Evolutionary conservation across 2,329 filamentous ascomycete genomes (phyloP).

Genomic region (Calycina herbarum): DNA sequence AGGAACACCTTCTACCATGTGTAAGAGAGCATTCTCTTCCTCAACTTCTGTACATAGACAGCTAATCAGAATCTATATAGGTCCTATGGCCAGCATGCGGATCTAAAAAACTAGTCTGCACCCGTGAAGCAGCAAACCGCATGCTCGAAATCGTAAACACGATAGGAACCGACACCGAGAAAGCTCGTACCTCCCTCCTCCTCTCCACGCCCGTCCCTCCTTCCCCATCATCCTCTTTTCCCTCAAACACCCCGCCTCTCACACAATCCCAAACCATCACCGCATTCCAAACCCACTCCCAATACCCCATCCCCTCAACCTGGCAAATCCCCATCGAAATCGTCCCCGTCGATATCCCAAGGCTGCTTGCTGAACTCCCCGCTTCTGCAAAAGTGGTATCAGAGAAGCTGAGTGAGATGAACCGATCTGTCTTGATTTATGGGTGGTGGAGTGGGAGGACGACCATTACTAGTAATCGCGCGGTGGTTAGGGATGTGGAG

Average conservation of each 20-base stretch:
- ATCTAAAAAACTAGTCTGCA: conserved; percentile 57
- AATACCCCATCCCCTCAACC: conserved; percentile 52
- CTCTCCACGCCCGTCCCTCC: conserved; percentile 41
- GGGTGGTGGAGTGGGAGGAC: conserved; percentile 61
- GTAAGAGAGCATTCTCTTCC: conserved; percentile 21
- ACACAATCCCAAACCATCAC: conserved; percentile 32
- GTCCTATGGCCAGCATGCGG: conserved; percentile 61
- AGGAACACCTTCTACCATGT: conserved; percentile 57
- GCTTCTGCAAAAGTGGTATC: conserved; percentile 45
- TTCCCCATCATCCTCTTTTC: conserved; percentile 18
- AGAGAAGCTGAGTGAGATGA: conserved; percentile 56
- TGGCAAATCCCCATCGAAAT: conserved; percentile 60
- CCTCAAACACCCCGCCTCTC: conserved; percentile 19
- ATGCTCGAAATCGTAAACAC: conserved; percentile 64
- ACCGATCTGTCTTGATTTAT: conserved; percentile 67
- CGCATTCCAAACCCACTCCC: conserved; percentile 48
- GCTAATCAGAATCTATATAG: not conserved
- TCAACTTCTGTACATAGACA: not conserved
- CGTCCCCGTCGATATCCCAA: conserved; percentile 46
- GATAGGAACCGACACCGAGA: conserved; percentile 60
- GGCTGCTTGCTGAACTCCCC: conserved; percentile 44
- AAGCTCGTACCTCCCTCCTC: conserved; percentile 54
- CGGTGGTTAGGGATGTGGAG: conserved; percentile 63
- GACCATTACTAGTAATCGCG: conserved; percentile 67
- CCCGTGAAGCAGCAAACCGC: conserved; percentile 58